phyloP scores from a whole-genome alignment of 129 eudicot species.

The Helianthus annuus region DNA sequence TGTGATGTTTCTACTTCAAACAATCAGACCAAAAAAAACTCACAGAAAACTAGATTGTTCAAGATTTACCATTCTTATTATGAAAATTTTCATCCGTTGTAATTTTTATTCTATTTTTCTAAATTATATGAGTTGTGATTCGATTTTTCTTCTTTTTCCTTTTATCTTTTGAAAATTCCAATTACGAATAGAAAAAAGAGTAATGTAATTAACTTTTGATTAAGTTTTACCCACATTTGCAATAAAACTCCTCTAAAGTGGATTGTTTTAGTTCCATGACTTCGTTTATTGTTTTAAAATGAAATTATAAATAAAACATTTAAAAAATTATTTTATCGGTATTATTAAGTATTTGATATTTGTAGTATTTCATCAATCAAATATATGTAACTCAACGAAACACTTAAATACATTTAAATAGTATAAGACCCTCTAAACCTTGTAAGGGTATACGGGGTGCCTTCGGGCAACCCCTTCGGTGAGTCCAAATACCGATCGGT shows the following conservation, averaged over 20 bases:
- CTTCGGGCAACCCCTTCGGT: no score
- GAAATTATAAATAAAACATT: background rate
- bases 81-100: no score
- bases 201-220: background rate
- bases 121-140: background rate
- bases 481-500: no score
- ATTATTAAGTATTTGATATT: background rate
- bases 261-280: background rate
- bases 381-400: background rate
- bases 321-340: background rate
- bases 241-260: no score
- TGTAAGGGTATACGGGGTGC: no score
- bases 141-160: background rate
- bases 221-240: background rate
- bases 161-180: background rate
- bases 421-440: background rate
- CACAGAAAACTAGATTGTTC: no score
- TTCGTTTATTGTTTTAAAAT: background rate
- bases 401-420: background rate
- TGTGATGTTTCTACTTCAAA: no score
- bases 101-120: no score
- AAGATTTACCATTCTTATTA: no score
- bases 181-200: no score
- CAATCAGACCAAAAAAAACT: no score
- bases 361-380: background rate